Conservation (phyloP, 768 basidiomycete genomes). For the Trametes coccinea region DNA sequence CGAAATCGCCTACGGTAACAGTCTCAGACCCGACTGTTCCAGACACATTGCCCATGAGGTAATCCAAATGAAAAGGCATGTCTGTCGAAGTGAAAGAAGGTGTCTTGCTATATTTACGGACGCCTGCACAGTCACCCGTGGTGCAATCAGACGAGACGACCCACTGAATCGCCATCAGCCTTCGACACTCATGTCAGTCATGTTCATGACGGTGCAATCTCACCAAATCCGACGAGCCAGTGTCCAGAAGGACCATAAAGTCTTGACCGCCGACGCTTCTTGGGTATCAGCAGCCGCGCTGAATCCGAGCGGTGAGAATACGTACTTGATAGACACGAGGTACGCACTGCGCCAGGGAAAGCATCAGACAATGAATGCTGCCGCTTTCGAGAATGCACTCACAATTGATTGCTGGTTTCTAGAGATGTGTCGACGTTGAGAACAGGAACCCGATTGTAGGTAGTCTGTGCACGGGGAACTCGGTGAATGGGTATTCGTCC, state of each 20-base stretch:
- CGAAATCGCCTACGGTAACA: constrained; percentile 45
- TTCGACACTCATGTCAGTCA: constrained; percentile 2
- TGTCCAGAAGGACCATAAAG: constrained; percentile 51
- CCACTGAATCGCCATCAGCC: constrained; percentile 41
- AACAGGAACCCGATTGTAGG: not conserved
- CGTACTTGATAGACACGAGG: constrained; percentile 40
- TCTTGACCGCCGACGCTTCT: constrained; percentile 44
- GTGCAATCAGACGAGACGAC: constrained; percentile 49
- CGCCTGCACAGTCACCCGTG: constrained; percentile 44
- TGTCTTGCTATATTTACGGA: constrained; percentile 42
- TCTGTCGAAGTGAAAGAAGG: constrained; percentile 35
- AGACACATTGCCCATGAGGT: constrained; percentile 51
- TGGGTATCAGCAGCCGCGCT: constrained; percentile 13
- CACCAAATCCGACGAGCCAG: constrained; percentile 60
- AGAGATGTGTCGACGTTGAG: constrained; percentile 18
- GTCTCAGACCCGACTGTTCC: constrained; percentile 50
- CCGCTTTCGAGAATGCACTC: constrained; percentile 13
- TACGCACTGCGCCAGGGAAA: constrained; percentile 37
- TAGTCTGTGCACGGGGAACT: constrained; percentile 15
- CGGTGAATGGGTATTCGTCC: constrained; percentile 16
- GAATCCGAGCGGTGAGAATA: constrained; percentile 2
- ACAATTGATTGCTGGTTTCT: constrained; percentile 27
- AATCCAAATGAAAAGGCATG: constrained; percentile 44
- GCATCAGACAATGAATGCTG: not conserved
- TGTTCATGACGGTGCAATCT: constrained; percentile 19